phyloP scores from a whole-genome alignment of 192 early-diverging fungal species.

The Neocallimastix lanati region DNA sequence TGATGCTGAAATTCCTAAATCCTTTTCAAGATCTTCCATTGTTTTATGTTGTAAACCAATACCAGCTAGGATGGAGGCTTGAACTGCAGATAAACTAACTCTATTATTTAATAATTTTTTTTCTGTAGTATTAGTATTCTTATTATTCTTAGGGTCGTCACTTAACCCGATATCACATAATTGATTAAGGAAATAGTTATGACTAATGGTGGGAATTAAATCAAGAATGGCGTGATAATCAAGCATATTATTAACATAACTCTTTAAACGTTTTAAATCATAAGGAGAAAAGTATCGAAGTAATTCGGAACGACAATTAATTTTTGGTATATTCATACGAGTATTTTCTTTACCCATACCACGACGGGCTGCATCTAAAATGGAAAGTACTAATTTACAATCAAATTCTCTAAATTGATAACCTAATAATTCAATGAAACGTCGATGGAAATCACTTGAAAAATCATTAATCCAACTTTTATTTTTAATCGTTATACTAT shows the following conservation, averaged over 20 bases:
- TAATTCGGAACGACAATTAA: conserved; percentile 7
- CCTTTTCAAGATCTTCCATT: conserved; percentile 72
- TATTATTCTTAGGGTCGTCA: too few relatives aligned
- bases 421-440: conserved; percentile 72
- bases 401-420: conserved; percentile 73
- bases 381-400: conserved; percentile 56
- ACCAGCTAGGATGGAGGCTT: conserved; percentile 69
- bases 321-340: neutral
- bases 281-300: conserved; percentile 42
- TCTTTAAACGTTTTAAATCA: conserved; percentile 88
- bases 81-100: conserved; percentile 65
- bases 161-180: conserved; percentile 11
- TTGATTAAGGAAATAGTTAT: conserved; percentile 55
- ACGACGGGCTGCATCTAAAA: conserved; percentile 56
- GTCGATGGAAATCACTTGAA: conserved; percentile 73
- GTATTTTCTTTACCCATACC: conserved; percentile 12
- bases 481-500: conserved; percentile 13
- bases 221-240: conserved; percentile 97
- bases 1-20: conserved; percentile 57
- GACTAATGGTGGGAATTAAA: conserved; percentile 62
- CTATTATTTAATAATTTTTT: neutral
- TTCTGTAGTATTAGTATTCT: neutral
- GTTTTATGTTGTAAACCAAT: conserved; percentile 85
- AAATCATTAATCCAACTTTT: conserved; percentile 66
- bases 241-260: conserved; percentile 86